Percentiles rank a stretch among this genome's conserved stretches.
These are phyloP conservation scores for Ustilago nuda DNA, from an alignment of 1,284 basidiomycete species.

Conservation along the genomic window DNA sequence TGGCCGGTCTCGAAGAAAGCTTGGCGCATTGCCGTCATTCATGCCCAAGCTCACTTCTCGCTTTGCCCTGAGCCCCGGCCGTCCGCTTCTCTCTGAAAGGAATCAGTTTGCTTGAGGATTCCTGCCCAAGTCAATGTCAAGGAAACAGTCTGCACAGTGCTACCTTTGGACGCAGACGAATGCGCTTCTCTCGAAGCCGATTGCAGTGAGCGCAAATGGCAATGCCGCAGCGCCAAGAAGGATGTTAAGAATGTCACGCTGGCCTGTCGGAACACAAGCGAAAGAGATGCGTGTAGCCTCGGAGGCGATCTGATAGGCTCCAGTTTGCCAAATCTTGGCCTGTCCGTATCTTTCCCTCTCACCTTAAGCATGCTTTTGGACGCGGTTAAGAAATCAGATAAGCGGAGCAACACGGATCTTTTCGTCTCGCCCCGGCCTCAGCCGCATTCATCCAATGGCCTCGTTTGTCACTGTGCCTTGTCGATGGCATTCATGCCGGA, in stretches of 20 bases:
- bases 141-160: too few species aligned
- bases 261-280: neutral
- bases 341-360: neutral
- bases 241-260: too few species aligned
- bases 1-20: neutral
- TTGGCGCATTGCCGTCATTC: neutral
- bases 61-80: too few species aligned
- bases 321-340: neutral
- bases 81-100: too few species aligned
- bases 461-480: neutral
- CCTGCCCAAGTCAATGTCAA: too few species aligned
- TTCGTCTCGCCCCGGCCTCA: neutral
- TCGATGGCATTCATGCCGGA: neutral
- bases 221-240: constrained; percentile 9
- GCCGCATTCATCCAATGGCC: neutral
- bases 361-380: neutral
- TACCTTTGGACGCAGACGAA: neutral
- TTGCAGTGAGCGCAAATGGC: neutral
- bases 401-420: constrained; percentile 43
- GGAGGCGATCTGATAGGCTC: constrained; percentile 34
- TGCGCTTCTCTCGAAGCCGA: neutral
- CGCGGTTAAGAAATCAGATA: constrained; percentile 30
- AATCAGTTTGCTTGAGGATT: too few species aligned
- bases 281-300: neutral
- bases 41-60: neutral